Base-by-base conservation (phyloP, 1,139 yeast species). In the Yamadazyma jaroonii region DNA sequence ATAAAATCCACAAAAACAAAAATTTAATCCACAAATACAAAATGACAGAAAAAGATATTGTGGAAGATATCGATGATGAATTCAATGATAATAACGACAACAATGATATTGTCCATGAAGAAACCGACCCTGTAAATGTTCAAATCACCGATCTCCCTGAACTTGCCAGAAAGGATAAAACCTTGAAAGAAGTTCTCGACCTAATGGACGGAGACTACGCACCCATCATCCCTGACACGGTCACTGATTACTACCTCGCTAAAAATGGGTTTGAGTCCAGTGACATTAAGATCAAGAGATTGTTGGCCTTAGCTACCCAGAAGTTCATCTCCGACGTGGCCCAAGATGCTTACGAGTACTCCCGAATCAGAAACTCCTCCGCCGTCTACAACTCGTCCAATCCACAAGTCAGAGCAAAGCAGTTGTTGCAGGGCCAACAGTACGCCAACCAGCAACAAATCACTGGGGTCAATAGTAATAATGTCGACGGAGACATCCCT, bases 221-320 rank as follows among this genome's bases (percentile, higher is more conserved):
- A 2, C 98, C 98, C 1, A 85, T 94, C 29, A 92, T 94, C 31
- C 99, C 99, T 0, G 98, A 94, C 57, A 94, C 95, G 0, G 97
- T 94, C n/a, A 87, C 96, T 0, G 97, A 92, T 54, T 92, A 88
- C 59, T 92, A 92, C 54, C 66, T 94, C 36, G 82, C 90, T 15
- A 84, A 84, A 53, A 84, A 90, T 44, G 99, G 99, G 29, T 83
- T 94, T 52, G 87, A 84, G 43, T 79, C 95, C 21, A 75, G 83
- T 27, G 96, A 89, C 53, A 65, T 79, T 7, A 77, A 90, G 43
- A 84, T 92, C 44, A 89, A 90, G 55, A 72, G 97, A 40, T 67
- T 94, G 32, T 67, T 94, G 37, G 97, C 97, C 0, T 68, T 94
- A 40, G 97, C 98, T 1, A 90, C 98, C 1, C 98, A 94, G 54